phyloP scores from a whole-genome alignment of 495 filamentous ascomycete species.

The Podospora pseudocomata region DNA sequence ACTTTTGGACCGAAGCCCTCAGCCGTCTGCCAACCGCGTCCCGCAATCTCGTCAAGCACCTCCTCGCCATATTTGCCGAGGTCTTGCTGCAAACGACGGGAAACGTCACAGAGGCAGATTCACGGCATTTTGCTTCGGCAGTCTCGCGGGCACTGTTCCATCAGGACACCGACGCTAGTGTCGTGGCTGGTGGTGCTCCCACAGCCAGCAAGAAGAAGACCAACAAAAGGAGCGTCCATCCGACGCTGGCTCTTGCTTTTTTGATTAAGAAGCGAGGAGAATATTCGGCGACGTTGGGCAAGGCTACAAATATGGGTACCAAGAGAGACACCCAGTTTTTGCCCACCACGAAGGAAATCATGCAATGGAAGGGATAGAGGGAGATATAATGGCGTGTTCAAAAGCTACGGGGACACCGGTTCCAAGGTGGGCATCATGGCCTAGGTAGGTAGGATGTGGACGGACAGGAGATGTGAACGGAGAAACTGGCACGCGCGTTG shows the following conservation, averaged over 20 bases:
- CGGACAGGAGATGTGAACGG: background rate
- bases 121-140: constrained; percentile 23
- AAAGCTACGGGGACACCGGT: background rate
- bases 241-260: constrained; percentile 32
- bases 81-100: constrained; percentile 13
- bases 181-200: background rate
- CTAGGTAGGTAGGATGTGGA: background rate
- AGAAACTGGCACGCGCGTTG: background rate
- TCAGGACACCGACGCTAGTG: constrained; percentile 11
- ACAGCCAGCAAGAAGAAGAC: background rate
- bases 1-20: constrained; percentile 35
- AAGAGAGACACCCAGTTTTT: constrained; percentile 24
- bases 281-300: constrained; percentile 17
- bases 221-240: constrained; percentile 21
- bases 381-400: background rate
- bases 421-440: background rate
- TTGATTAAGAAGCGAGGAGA: constrained; percentile 31
- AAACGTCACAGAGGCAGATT: constrained; percentile 22
- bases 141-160: constrained; percentile 32
- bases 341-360: constrained; percentile 32
- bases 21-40: constrained; percentile 27
- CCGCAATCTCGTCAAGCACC: constrained; percentile 29
- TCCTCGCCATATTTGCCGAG: constrained; percentile 29
- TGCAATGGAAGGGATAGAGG: constrained; percentile 31
- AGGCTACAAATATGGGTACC: background rate